phyloP scores from a whole-genome alignment of 139 green algal genomes.

The Chlamydomonas applanata region DNA sequence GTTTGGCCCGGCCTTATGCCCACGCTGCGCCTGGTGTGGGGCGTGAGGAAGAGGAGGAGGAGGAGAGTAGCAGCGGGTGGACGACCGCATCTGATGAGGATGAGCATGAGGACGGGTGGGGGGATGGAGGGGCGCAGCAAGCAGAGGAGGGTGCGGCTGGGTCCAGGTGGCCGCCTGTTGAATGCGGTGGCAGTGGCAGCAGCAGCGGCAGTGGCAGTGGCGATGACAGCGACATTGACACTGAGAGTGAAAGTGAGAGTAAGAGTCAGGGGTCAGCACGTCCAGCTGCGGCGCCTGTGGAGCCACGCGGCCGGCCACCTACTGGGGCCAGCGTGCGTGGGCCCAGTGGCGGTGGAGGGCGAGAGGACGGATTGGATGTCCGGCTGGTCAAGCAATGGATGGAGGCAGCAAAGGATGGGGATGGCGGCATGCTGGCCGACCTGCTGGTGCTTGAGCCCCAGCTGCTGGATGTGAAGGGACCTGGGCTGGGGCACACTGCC shows the following conservation, averaged over 20 bases:
- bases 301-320: neutral
- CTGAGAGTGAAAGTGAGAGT: neutral
- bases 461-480: constrained; percentile 28
- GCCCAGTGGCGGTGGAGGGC: too few relatives aligned
- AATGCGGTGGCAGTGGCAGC: neutral
- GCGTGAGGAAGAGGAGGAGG: neutral
- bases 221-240: neutral
- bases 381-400: constrained; percentile 15
- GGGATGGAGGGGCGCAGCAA: neutral
- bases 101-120: neutral
- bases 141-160: neutral
- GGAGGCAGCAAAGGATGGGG: constrained; percentile 7
- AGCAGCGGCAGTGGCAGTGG: neutral
- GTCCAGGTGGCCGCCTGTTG: neutral
- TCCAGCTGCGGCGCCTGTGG: neutral
- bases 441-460: constrained; percentile 18
- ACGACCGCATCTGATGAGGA: neutral
- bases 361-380: too few relatives aligned
- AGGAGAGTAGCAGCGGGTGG: too few relatives aligned
- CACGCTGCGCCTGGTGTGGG: neutral
- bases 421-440: neutral
- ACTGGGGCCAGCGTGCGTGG: too few relatives aligned
- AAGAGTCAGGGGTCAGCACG: neutral
- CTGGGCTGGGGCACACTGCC: constrained; percentile 50
- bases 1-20: neutral